Evolutionary conservation across 441 rosid species (phyloP), one percentile per base, ranked within the genome.

Genomic region (Jatropha podagrica): DNA sequence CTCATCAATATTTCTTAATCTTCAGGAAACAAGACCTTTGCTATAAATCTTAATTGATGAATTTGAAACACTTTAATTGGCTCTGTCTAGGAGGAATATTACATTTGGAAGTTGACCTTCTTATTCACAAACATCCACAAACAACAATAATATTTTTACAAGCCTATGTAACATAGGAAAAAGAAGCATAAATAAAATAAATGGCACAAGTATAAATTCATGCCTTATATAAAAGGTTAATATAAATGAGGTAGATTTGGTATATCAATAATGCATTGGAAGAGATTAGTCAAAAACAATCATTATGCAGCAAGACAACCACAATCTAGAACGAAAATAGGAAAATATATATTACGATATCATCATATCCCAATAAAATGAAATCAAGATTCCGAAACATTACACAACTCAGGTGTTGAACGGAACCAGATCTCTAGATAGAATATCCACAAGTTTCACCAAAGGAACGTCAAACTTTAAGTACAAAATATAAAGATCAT

Each of bases 401-500:
- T 32, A 26, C 66, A 74, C 48, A 56, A 63, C 27, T 73, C 55
- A n/a, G 20, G 48, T 59, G 49, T 20, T 13, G 49, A 15, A 67
- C 20, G 48, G 46, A 66, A 66, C 11, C 41, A 46, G 32, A 49
- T n/a, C 15, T 60, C 60, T 0, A 37, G 52, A 65, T 42, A 23
- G 26, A 60, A 56, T 11, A 17, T 26, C 9, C 51, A 74, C 2
- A 23, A 9, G 42, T 74, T 32, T 41, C 55, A 49, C 14, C 12
- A 64, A 37, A 12, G 26, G 13, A 73, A 63, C 20, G 17, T 6
- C 61, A 20, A 73, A 11, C 14, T 48, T 49, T 49, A 1, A 18
- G 69, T 62, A 32, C 20, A 49, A 27, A 54, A 37, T 20, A 38
- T 12, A 51, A 65, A 15, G 52, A 52, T n/a, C 23, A 15, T 13